Base-by-base conservation (phyloP, 2,329 filamentous ascomycete species). In the Aspergillus quadricinctus region DNA sequence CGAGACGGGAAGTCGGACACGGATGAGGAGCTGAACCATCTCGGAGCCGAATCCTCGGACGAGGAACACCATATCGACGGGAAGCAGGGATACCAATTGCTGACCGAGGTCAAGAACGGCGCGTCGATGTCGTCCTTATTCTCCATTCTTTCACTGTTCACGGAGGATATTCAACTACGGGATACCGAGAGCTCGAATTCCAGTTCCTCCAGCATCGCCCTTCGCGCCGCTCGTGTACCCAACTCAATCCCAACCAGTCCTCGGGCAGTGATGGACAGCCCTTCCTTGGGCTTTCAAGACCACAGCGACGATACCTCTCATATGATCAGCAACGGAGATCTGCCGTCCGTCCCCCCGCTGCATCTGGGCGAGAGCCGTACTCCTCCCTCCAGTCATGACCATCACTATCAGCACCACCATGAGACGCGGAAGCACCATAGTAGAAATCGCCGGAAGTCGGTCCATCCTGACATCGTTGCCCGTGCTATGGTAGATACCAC, bases 101-200 rank as follows among this genome's bases (percentile, higher is more conserved):
- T 99, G 53, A 99, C 94, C 0, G 95, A 99, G 74, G 93, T 99
- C 53, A 95, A 94, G 68, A 99, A 99, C 66, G 94, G 94, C 14
- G 92, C 94, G 1, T 93, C 95, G 1, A 97, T 99, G 93, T 99
- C 94, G 4, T 99, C 94, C 0, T 77, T 99, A 1, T 99, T 99
- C 73, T 97, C 94, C 0, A 96, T 99, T 63, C 85, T 99, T 75
- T 96, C 93, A 1, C 80, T 99, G 0, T 99, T 99, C 69, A 99
- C 94, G 3, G 94, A 99, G 72, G 92, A 97, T 67, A 86, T 99
- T 53, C 89, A 89, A 62, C 78, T 99, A 35, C 84, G 86, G 23
- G 81, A 87, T 60, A 83, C 87, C 0, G 80, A 81, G 46, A 85
- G 88, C n/a, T 73, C 69, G 11, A 70, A 71, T 14, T 74, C 72